These are phyloP conservation scores for Galium porrigens DNA, from an alignment of 305 asterid species.

Conservation along the genomic window DNA sequence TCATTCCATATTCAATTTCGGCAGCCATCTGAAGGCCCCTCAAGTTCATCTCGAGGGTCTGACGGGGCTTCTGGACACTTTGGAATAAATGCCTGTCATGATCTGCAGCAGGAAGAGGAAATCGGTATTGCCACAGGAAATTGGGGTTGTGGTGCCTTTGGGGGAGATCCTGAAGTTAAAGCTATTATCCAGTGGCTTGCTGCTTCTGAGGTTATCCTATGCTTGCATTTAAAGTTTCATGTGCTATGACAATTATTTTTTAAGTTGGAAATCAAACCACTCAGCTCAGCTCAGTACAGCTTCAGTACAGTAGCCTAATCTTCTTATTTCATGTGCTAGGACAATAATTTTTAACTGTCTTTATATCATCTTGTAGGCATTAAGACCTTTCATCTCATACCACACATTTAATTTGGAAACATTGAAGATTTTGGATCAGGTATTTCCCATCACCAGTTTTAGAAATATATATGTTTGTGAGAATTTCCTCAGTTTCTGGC, in stretches of 20 bases:
- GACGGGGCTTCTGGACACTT: conserved; percentile 10
- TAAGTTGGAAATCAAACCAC: too few relatives aligned
- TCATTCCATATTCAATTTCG: conserved; percentile 1
- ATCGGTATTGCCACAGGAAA: conserved; percentile 77
- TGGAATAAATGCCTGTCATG: conserved; percentile 11
- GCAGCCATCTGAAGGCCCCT: conserved; percentile 21
- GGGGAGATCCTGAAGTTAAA: conserved; percentile 83
- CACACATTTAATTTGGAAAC: conserved; percentile 46
- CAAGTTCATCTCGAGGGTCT: conserved; percentile 22
- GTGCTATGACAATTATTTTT: too few relatives aligned
- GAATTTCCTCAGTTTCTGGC: neutral
- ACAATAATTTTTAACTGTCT: neutral
- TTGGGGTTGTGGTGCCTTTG: conserved; percentile 97
- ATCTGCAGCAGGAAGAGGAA: conserved; percentile 18
- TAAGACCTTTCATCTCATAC: conserved; percentile 56
- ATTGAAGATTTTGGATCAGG: conserved; percentile 39
- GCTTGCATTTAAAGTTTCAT: neutral
- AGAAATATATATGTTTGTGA: neutral
- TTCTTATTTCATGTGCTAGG: neutral
- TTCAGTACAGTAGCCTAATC: neutral
- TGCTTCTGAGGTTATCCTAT: conserved; percentile 46
- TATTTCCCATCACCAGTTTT: conserved; percentile 8
- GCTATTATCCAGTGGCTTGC: conserved; percentile 79
- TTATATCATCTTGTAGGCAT: conserved; percentile 24
- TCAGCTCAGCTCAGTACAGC: too few relatives aligned